A percentile compares a stretch with the other conserved stretches of the same genome.
These are phyloP conservation scores for Papilionanthe hybrid DNA, from an alignment of 116 monocot species.

Conservation along the genomic window DNA sequence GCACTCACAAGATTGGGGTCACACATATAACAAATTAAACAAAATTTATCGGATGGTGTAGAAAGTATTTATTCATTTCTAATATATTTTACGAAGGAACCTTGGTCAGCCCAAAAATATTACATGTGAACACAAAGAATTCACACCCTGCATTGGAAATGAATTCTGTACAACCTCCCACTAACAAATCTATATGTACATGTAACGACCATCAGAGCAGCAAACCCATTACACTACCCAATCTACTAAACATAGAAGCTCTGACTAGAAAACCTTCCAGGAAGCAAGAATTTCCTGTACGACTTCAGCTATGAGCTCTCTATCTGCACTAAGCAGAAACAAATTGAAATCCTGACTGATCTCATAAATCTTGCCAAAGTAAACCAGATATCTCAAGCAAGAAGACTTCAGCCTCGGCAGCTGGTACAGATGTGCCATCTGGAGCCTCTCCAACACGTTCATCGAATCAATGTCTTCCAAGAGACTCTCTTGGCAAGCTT, in stretches of 20 bases:
- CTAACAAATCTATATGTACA: background rate
- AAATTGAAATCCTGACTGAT: constrained; percentile 40
- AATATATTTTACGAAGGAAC: background rate
- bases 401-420: constrained; percentile 26
- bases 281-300: constrained; percentile 36
- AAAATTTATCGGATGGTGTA: too few species aligned
- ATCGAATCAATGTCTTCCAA: constrained; percentile 35
- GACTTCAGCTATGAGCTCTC: constrained; percentile 41
- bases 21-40: too few species aligned
- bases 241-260: background rate
- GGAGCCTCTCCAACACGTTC: constrained; percentile 46
- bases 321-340: constrained; percentile 35
- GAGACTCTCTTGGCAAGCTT: constrained; percentile 54
- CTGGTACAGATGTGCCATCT: constrained; percentile 30
- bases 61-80: background rate
- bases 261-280: constrained; percentile 23
- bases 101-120: background rate
- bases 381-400: constrained; percentile 44
- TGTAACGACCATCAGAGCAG: background rate
- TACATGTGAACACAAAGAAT: constrained; percentile 7
- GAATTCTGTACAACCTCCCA: constrained; percentile 2
- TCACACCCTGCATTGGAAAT: background rate
- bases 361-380: constrained; percentile 49
- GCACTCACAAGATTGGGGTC: too few species aligned
- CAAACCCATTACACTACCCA: too few species aligned